These are phyloP conservation scores for Vigna reflexopilosa DNA, from an alignment of 306 rosid species.

Conservation along the genomic window DNA sequence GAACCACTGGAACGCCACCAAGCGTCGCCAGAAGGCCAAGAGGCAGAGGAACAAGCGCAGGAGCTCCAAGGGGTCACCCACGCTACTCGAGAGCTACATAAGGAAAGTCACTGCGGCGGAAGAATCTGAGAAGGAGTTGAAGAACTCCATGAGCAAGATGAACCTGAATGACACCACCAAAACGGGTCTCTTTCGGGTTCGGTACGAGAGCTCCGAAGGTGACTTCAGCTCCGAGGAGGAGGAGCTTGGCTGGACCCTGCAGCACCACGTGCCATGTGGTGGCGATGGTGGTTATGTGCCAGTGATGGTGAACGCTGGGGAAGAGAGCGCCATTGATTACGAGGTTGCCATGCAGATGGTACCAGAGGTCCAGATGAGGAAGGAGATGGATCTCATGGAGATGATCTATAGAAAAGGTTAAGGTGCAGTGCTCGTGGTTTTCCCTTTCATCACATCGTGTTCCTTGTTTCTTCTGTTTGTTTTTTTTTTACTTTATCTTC, in stretches of 20 bases:
- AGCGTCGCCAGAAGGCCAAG: slow-evolving; percentile 58
- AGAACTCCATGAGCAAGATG: background rate
- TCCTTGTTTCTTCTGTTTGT: background rate
- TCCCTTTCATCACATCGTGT: background rate
- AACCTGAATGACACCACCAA: background rate
- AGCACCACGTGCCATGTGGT: background rate
- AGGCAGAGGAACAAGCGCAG: slow-evolving; percentile 38
- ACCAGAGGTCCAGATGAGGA: slow-evolving; percentile 38
- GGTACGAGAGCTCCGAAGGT: slow-evolving; percentile 24
- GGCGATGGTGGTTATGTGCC: background rate
- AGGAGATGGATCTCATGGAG: slow-evolving; percentile 41
- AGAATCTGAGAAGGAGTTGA: background rate
- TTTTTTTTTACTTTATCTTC: background rate
- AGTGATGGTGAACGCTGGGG: background rate
- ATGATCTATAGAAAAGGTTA: slow-evolving; percentile 20
- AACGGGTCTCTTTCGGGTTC: background rate
- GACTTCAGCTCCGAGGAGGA: background rate
- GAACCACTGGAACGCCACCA: slow-evolving; percentile 84
- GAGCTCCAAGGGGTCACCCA: background rate
- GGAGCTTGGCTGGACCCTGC: background rate
- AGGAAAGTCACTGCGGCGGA: slow-evolving; percentile 29
- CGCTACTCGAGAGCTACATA: slow-evolving; percentile 62
- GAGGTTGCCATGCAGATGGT: slow-evolving; percentile 41
- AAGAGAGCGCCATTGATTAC: background rate
- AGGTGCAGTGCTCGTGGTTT: background rate